Conservation (phyloP, 2,329 filamentous ascomycete species). For the Colletotrichum tropicicola region DNA sequence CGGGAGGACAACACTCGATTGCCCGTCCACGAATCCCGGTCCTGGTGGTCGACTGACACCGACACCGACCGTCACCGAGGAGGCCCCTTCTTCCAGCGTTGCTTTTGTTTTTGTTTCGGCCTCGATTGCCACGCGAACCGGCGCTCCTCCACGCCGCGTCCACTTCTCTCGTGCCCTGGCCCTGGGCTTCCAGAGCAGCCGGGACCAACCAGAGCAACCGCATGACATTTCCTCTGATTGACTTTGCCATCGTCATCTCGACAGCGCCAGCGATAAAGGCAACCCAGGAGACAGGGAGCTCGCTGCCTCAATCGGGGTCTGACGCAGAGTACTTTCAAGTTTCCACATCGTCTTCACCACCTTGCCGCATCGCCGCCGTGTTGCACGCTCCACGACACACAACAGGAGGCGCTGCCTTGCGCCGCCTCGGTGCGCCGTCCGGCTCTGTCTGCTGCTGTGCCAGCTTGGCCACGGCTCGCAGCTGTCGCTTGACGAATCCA, state of each 20-base stretch:
- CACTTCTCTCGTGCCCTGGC: too few species aligned
- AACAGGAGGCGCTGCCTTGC: constrained; percentile 5
- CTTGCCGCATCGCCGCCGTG: neutral
- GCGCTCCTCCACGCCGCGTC: too few species aligned
- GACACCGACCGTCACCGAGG: too few species aligned
- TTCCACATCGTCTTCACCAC: neutral
- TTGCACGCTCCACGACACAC: constrained; percentile 2
- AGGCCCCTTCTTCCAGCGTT: neutral
- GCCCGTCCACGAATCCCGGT: constrained; percentile 2
- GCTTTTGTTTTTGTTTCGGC: neutral
- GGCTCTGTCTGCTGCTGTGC: neutral
- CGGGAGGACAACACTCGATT: neutral
- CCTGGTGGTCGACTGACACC: neutral
- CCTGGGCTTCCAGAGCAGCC: neutral
- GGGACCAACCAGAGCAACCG: constrained; percentile 10
- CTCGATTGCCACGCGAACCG: neutral
- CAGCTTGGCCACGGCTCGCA: constrained; percentile 6
- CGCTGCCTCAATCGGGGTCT: too few species aligned
- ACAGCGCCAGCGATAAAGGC: neutral
- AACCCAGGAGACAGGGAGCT: too few species aligned
- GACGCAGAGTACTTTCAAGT: too few species aligned
- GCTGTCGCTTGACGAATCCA: constrained; percentile 7
- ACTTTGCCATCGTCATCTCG: constrained; percentile 14
- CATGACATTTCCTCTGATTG: constrained; percentile 24
- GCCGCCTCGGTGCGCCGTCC: neutral